A percentile compares a stretch with the other conserved stretches of the same genome.
Evolutionary conservation across 2,329 filamentous ascomycete genomes (phyloP).

Genomic region (Fusarium verticillioides): DNA sequence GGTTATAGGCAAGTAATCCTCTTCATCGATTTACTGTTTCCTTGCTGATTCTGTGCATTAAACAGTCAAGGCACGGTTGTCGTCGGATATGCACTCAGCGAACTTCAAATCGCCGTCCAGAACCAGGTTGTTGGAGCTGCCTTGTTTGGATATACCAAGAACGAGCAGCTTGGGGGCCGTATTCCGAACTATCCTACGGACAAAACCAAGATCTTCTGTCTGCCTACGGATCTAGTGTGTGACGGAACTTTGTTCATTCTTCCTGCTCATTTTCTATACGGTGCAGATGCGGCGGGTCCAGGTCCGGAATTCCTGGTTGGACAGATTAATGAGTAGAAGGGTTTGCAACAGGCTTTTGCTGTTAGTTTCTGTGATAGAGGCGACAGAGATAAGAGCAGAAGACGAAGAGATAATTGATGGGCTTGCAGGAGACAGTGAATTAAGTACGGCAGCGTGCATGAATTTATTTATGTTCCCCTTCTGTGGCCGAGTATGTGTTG

Average conservation of each 20-base stretch:
- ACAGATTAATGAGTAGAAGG: background rate
- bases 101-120: background rate
- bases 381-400: no score
- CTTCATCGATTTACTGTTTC: accelerated
- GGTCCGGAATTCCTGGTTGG: background rate
- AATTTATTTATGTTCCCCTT: background rate
- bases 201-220: background rate
- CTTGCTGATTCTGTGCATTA: background rate
- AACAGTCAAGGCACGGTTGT: slow-evolving; percentile 3
- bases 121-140: slow-evolving; percentile 4
- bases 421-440: background rate
- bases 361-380: no score
- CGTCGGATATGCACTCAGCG: background rate
- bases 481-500: background rate
- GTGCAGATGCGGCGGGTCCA: background rate
- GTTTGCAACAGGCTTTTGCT: no score
- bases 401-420: no score
- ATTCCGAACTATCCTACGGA: background rate
- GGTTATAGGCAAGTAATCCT: background rate
- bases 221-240: background rate
- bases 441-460: background rate
- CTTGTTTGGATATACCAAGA: slow-evolving; percentile 2
- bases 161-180: background rate
- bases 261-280: background rate
- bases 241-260: background rate